Base-by-base conservation (phyloP, 73 alveolate genomes). In the Effrenium voratum region DNA sequence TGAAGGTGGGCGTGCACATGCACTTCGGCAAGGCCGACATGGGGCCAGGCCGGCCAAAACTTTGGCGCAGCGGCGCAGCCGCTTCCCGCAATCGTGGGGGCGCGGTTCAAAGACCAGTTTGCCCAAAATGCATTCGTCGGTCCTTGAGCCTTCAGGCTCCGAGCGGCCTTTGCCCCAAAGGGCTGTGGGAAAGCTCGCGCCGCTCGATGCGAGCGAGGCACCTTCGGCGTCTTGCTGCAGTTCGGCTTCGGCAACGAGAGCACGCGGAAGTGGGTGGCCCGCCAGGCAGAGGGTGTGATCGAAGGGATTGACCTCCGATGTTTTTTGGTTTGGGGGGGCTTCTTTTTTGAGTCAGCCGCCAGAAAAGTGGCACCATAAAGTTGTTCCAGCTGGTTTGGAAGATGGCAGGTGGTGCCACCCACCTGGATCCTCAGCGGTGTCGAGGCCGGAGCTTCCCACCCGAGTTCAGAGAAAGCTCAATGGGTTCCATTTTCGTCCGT, bases 391-490 rank as follows among this genome's bases (percentile, higher is more conserved):
- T 28, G 38, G 5, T 8, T 63, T 19, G 5, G 43, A 26, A 26
- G 44, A 34, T 34, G 80, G 34, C 94, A 90, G 97, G 97, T 90
- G 36, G 97, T 90, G 88, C 97, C 97, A 28, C 97, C 97, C 34
- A 76, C 97, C 57, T 90, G 97, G 97, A 90, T 90, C 44, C 87
- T 90, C 41, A 90, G 97, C n/a, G 97, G 97, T 16, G 97, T 90
- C 44, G 97, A 90, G 95, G 95, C 70, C 30, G 34, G 92, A 50
- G 47, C 19, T 52, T n/a, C n/a, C n/a, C n/a, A n/a, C n/a, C n/a
- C n/a, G n/a, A n/a, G n/a, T n/a, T n/a, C n/a, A n/a, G n/a, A n/a
- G n/a, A n/a, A n/a, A n/a, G n/a, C n/a, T n/a, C n/a, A n/a, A n/a
- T n/a, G n/a, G n/a, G n/a, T n/a, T n/a, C n/a, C n/a, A n/a, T n/a